Base-by-base conservation (phyloP, 805 yeast species). In the Myxozyma nipponensis region DNA sequence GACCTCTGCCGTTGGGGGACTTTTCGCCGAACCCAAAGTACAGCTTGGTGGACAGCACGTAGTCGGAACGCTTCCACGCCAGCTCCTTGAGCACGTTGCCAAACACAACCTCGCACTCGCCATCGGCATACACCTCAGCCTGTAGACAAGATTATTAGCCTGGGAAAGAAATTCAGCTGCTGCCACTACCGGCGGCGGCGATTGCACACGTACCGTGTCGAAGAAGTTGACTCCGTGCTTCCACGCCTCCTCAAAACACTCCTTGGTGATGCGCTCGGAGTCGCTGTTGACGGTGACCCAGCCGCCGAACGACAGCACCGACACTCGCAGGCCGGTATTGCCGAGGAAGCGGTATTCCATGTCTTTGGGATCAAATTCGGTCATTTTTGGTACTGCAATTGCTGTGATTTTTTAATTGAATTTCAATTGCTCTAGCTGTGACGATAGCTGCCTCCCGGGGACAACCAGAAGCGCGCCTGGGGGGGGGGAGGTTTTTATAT, bases 281-380 rank as follows among this genome's bases (percentile, higher is more conserved):
- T 62, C 63, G 21, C 61, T 63, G 25, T 60, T 63, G 48, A 49
- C 61, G 39, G 66, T 64, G 49, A 64, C 46, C 68, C 68, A 64
- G 17, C 67, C 66, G n/a, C 68, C 68, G 23, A 59, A 54, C 21
- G 67, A 63, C 42, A 65, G 58, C n/a, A 62, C 61, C 9, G 68
- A 65, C 37, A 65, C 68, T 50, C 64, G 47, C 21, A 65, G 60
- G 23, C 68, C 68, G 18, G 68, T 53, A 39, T 59, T 59, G 17
- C 68, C 68, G 25, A 65, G 62, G 51, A 62, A 62, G 38, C 68
- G 66, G 57, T 62, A 65, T 36, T 63, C 66, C 53, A 56, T 53
- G 39, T 56, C 57, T 38, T 56, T 49, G 9, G 59, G 59, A 34
- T 55, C 54, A 21, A 54, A 54, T 40, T 47, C 55, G 35, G 55